Evolutionary conservation across 2,329 filamentous ascomycete species (phyloP), one percentile per base, ranked within the genome.

Genomic region (Xylaria digitata): DNA sequence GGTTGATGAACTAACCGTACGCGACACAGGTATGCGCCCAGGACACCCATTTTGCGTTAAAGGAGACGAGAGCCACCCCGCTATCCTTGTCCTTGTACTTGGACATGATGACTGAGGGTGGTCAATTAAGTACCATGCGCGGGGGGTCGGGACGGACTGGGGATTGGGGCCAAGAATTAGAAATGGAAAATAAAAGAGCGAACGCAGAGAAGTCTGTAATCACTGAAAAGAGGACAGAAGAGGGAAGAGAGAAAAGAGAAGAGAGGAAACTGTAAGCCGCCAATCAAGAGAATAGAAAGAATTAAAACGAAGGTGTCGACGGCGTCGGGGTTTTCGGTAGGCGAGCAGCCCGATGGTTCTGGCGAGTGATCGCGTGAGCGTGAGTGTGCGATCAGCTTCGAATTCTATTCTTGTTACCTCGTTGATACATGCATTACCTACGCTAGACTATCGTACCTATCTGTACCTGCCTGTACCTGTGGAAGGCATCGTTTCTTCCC

Each of bases 1-100:
- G 21, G 26, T 21, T 19, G 61, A 42, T 58, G 48, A 19, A 83
- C 87, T 72, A 79, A 94, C 91, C 82, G 79, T 97, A 98, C 66
- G 94, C 96, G 73, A 92, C 83, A 54, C 85, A 80, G 8, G 96
- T 99, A 82, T 99, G 96, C 71, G 89, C 81, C 87, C 92, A 97
- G 66, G 94, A 93, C 72, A 99, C 85, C 92, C 93, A 97, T 85
- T 91, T 91, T 72, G 93, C 96, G 78, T 91, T 94, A 77, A 99
- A 87, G 71, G 85, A 80, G 68, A 89, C 77, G 71, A 90, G 80
- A 65, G 87, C 59, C 58, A 69, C 84, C 74, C 87, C 86, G 71
- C 82, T 82, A 72, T 88, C 85, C 80, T 89, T 89, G 81, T 90
- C 88, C 80, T 90, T 90, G 80, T 87, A 89, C 73, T 70, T 75